Conservation (phyloP, 2,329 filamentous ascomycete genomes). For the Bipolaris oryzae region DNA sequence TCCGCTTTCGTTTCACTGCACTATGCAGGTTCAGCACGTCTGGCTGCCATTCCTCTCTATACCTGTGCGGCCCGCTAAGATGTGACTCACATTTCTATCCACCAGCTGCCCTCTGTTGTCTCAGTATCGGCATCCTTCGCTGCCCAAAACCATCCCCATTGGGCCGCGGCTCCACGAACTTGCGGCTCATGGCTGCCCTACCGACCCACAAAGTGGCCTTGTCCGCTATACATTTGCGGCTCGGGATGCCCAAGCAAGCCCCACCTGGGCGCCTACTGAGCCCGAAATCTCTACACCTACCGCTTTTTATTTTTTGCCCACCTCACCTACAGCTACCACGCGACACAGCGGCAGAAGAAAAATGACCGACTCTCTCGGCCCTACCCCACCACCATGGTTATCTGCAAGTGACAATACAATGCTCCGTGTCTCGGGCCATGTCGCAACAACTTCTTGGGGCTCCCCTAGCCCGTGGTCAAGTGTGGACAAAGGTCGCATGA, state of each 20-base stretch:
- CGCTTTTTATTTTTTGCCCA: background rate
- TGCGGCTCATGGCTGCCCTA: slow-evolving; percentile 38
- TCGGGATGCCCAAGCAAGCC: slow-evolving; percentile 29
- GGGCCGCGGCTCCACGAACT: slow-evolving; percentile 27
- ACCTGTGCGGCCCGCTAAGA: slow-evolving; percentile 9
- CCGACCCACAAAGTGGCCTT: slow-evolving; percentile 31
- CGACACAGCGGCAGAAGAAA: background rate
- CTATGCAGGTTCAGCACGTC: slow-evolving; percentile 18
- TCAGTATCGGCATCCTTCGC: slow-evolving; percentile 22
- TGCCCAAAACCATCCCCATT: slow-evolving; percentile 33
- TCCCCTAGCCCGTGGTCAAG: background rate
- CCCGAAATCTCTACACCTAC: slow-evolving; percentile 8
- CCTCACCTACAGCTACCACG: slow-evolving; percentile 8
- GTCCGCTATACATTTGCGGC: slow-evolving; percentile 21
- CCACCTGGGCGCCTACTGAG: slow-evolving; percentile 33
- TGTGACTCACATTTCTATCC: slow-evolving; percentile 28
- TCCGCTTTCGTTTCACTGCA: background rate
- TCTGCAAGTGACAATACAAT: background rate
- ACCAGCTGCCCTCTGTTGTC: slow-evolving; percentile 10
- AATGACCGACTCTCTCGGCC: background rate
- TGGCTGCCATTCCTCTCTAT: slow-evolving; percentile 16
- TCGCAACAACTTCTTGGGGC: background rate
- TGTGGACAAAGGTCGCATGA: background rate
- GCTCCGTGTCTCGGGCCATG: background rate
- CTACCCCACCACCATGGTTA: background rate